These are phyloP conservation scores for Elsinoe ampelina DNA, from an alignment of 2,329 filamentous ascomycete genomes.

Conservation along the genomic window DNA sequence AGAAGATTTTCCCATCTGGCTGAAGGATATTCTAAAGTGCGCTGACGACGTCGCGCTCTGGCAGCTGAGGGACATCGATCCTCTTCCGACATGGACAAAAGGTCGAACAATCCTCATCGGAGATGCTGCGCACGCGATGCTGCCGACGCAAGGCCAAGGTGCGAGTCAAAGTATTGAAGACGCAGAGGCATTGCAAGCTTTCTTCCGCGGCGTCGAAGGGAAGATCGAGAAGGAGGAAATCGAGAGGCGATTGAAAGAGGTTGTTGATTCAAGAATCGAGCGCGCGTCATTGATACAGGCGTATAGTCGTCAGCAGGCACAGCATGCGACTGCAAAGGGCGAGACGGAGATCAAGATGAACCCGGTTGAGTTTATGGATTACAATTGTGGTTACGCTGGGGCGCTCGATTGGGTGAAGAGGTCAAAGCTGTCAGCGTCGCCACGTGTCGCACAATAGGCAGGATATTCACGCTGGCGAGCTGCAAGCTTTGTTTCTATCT, in stretches of 20 bases:
- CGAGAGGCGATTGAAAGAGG: conserved; percentile 17
- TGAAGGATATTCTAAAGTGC: conserved; percentile 26
- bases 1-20: conserved; percentile 35
- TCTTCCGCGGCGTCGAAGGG: conserved; percentile 19
- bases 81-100: conserved; percentile 30
- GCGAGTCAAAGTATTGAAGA: conserved; percentile 37
- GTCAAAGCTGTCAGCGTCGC: background rate
- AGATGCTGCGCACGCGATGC: conserved; percentile 32
- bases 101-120: conserved; percentile 24
- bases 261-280: conserved; percentile 28
- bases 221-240: conserved; percentile 20
- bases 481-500: too few species aligned
- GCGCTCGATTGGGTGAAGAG: conserved; percentile 27
- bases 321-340: conserved; percentile 29
- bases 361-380: conserved; percentile 35
- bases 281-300: conserved; percentile 34
- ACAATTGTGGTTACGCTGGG: conserved; percentile 32
- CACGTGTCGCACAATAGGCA: background rate
- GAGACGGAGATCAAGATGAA: conserved; percentile 29
- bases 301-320: conserved; percentile 36
- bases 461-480: background rate
- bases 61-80: conserved; percentile 38
- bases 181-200: conserved; percentile 29
- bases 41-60: conserved; percentile 34
- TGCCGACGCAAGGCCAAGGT: conserved; percentile 37